Evolutionary conservation across 1,284 basidiomycete species (phyloP).

Genomic region (Mycena citricolor): DNA sequence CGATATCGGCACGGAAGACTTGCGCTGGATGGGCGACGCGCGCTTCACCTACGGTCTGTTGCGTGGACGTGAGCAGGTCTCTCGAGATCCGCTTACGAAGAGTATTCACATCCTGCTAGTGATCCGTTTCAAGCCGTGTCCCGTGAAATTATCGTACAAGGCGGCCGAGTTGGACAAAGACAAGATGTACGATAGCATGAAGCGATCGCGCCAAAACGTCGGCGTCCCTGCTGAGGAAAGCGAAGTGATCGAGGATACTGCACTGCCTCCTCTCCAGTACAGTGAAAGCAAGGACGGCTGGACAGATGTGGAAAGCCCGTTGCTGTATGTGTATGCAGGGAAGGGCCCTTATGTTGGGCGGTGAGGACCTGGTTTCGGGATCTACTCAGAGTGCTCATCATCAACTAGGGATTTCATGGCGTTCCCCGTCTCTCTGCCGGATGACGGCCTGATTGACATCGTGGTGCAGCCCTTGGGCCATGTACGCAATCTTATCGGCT

Average conservation of each 20-base stretch:
- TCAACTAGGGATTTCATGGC: conserved; percentile 75
- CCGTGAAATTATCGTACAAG: conserved; percentile 72
- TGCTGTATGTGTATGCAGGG: conserved; percentile 72
- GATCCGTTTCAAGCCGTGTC: conserved; percentile 63
- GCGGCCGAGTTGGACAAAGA: conserved; percentile 71
- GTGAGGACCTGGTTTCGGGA: conserved; percentile 35
- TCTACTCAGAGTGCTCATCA: background rate
- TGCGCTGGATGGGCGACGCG: conserved; percentile 92
- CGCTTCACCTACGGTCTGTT: conserved; percentile 87
- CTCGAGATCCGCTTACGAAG: conserved; percentile 30
- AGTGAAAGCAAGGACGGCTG: conserved; percentile 52
- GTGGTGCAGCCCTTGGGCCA: conserved; percentile 64
- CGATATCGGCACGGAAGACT: conserved; percentile 83
- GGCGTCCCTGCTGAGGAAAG: conserved; percentile 21
- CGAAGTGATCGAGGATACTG: conserved; percentile 22
- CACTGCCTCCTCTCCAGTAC: conserved; percentile 45
- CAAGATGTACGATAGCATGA: conserved; percentile 58
- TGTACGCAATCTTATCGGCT: conserved; percentile 41
- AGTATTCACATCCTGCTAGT: no score
- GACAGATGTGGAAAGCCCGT: conserved; percentile 68
- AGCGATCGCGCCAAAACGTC: conserved; percentile 34
- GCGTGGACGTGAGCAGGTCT: conserved; percentile 48
- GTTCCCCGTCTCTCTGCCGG: conserved; percentile 78
- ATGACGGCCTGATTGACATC: conserved; percentile 82
- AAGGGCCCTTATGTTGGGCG: conserved; percentile 71